Evolutionary conservation across 108 stramenopile species (phyloP).

Genomic region (Cylindrotheca fusiformis): DNA sequence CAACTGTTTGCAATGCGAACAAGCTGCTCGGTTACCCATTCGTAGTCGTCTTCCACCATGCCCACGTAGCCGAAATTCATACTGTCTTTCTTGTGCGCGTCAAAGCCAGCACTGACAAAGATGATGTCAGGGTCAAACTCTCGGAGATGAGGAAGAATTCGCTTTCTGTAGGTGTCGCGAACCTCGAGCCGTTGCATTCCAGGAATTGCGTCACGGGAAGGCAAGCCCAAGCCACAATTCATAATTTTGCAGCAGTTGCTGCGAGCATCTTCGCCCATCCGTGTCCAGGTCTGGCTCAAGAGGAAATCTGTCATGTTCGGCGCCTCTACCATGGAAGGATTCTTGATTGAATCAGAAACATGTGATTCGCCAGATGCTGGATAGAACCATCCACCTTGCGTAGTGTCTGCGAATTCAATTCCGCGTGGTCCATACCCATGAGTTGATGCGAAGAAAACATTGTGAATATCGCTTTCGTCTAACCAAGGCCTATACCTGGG

Average conservation of each 20-base stretch:
- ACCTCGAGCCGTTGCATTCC: conserved; percentile 87
- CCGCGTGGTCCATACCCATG: conserved; percentile 93
- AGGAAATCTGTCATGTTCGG: conserved; percentile 78
- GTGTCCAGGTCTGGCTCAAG: conserved; percentile 80
- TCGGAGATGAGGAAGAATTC: conserved; percentile 68
- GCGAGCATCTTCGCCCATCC: conserved; percentile 78
- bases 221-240: conserved; percentile 79
- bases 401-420: conserved; percentile 43
- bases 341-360: conserved; percentile 51
- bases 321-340: conserved; percentile 62
- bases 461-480: conserved; percentile 84
- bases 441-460: conserved; percentile 90
- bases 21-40: conserved; percentile 93
- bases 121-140: conserved; percentile 97
- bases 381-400: conserved; percentile 87
- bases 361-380: conserved; percentile 81
- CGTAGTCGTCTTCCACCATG: conserved; percentile 97
- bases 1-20: conserved; percentile 92
- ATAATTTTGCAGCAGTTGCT: conserved; percentile 84
- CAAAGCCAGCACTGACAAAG: conserved; percentile 99
- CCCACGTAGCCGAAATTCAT: conserved; percentile 95
- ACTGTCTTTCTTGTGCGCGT: conserved; percentile 90
- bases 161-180: conserved; percentile 85
- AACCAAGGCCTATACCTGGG: conserved; percentile 89
- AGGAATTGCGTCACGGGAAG: conserved; percentile 58